These are phyloP conservation scores for Diaporthe helianthi DNA, from an alignment of 2,329 filamentous ascomycete species.

Conservation along the genomic window DNA sequence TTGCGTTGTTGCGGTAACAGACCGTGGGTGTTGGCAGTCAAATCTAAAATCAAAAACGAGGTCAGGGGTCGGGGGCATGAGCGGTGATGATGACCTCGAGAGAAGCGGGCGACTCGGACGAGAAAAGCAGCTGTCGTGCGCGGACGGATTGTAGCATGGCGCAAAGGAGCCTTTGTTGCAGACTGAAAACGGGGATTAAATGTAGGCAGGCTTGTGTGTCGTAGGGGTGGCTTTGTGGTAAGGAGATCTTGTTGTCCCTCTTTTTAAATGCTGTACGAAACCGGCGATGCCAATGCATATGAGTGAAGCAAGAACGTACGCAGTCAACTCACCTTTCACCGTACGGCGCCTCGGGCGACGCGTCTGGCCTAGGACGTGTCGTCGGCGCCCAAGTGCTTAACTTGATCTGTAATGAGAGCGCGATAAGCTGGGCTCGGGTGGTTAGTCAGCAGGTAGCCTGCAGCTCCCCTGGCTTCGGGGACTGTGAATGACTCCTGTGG, in stretches of 20 bases:
- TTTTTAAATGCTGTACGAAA: conserved; percentile 6
- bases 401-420: not conserved
- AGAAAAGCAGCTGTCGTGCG: conserved; percentile 23
- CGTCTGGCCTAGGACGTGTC: conserved; percentile 26
- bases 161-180: conserved; percentile 19
- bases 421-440: not conserved
- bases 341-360: conserved; percentile 6
- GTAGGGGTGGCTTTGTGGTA: conserved; percentile 7
- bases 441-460: conserved; percentile 22
- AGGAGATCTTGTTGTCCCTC: conserved; percentile 9
- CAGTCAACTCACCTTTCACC: conserved; percentile 6
- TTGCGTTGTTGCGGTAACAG: not conserved
- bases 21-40: not conserved
- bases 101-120: conserved; percentile 15
- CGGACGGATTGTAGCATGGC: conserved; percentile 22
- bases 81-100: conserved; percentile 28
- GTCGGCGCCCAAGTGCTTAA: conserved; percentile 7
- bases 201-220: not conserved
- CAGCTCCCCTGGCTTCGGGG: not conserved
- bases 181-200: conserved; percentile 17
- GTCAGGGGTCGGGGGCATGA: conserved; percentile 18
- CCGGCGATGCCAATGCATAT: conserved; percentile 12
- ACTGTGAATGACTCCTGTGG: not conserved
- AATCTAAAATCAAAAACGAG: conserved; percentile 5
- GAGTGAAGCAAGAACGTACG: not conserved